Base-by-base conservation (phyloP, 75 land plant genomes). In the Pinus tabuliformis region DNA sequence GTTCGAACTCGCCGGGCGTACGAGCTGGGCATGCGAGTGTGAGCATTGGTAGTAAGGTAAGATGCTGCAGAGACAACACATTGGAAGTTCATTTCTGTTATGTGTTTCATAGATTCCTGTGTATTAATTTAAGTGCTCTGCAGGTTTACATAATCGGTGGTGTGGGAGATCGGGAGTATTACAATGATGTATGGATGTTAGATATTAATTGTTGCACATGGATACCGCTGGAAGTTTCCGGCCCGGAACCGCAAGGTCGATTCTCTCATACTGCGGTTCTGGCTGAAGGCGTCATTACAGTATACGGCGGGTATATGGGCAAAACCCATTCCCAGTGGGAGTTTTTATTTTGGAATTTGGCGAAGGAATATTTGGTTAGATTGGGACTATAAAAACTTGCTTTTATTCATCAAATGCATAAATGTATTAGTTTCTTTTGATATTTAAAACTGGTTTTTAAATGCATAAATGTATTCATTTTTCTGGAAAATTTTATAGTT, bases 91-190 rank as follows among this genome's bases (percentile, higher is more conserved):
- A 49, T 49, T 49, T 49, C 54, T 49, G 54, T 49, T 49, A 9
- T 49, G 54, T 11, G 8, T 49, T 49, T 49, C 9, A 11, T 0
- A 49, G 1, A 1, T 3, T 49, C 54, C 54, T 9, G 54, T 49
- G 54, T 11, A 49, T 9, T 49, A 49, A 49, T 49, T 49, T 1
- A 56, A 21, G 4, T 37, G 24, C 28, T n/a, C 2, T 79, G 78
- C 83, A 91, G 93, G 85, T 91, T 30, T 91, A 79, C 72, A 73
- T 91, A 9, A 78, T 91, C 58, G 93, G 93, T 52, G 93, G 93
- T 24, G 93, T 91, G 45, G 89, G 93, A 39, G 91, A 91, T 63
- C 85, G 87, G 70, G 79, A 84, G 24, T 91, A 89, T 77, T 89
- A 86, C 75, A 89, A 81, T 57, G 93, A 91, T 78, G 89, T 86